Evolutionary conservation across 106 monocot species (phyloP), one percentile per base, ranked within the genome.

Genomic region (Platanthera guangdongensis): DNA sequence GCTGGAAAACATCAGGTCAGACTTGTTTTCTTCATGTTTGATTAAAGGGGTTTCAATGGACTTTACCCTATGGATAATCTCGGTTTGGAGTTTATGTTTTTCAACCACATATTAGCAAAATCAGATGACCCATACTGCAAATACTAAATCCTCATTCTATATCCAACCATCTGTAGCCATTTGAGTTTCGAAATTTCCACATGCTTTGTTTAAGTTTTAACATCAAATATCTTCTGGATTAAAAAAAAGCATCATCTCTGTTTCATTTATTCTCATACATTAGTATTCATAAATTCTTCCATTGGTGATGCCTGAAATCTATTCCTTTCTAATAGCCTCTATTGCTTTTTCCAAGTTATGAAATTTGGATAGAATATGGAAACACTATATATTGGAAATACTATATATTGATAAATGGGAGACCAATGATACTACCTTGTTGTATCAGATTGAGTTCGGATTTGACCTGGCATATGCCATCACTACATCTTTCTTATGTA

Each of bases 1-100:
- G 94, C 97, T 81, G 97, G 94, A 77, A 94, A 89, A 72, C 94
- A 97, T 85, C 97, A 92, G 97, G 97, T 92, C 22, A 78, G 73
- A 18, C 74, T 81, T 8, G 28, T 47, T 77, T 78, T 71, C 28
- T 70, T 51, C 5, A 72, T 72, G 5, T 9, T 72, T 21, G 18
- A 19, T 51, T 72, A 19, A 51, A 11, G 16, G 6, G 47, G 47
- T 14, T 13, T 48, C n/a, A 8, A 14, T 48, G 47, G 39, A 67
- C 8, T 67, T 11, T 67, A 9, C 1, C 47, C 47, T n/a, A 47
- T 4, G 1, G 47, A 46, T 70, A 70, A 70, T 13, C 7, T 70
- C n/a, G 16, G 47, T 48, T 16, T 47, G 47, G 4, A 47, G 47
- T 48, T 5, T 9, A 70, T 70, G 47, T 70, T n/a, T 9, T 70